phyloP scores from a whole-genome alignment of 192 early-diverging fungal genomes.

The Blastocladiella britannica region DNA sequence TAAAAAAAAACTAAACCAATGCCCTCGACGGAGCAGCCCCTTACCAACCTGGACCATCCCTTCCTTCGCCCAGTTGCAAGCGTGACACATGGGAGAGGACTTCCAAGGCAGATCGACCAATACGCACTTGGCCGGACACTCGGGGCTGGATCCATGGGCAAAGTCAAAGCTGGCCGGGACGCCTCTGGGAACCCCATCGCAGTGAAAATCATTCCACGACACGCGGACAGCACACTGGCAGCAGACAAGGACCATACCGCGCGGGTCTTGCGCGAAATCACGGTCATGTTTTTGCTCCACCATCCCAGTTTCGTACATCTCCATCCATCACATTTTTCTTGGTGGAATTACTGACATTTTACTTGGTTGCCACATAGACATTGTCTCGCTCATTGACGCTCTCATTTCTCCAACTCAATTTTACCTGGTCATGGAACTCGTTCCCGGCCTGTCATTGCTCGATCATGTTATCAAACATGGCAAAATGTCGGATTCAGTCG shows the following conservation, averaged over 20 bases:
- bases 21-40: too few relatives aligned
- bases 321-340: too few relatives aligned
- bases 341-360: too few relatives aligned
- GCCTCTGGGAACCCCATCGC: not conserved
- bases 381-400: constrained; percentile 27
- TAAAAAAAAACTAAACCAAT: too few relatives aligned
- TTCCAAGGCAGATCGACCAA: not conserved
- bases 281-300: not conserved
- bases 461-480: constrained; percentile 31
- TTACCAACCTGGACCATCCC: too few relatives aligned
- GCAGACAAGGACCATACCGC: not conserved
- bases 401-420: constrained; percentile 15
- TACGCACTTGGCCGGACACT: not conserved
- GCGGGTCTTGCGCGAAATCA: not conserved
- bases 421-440: constrained; percentile 27
- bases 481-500: too few relatives aligned
- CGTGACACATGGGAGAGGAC: not conserved
- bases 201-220: not conserved
- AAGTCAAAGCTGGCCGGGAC: not conserved
- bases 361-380: constrained; percentile 35
- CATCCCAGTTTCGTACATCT: too few relatives aligned
- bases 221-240: too few relatives aligned
- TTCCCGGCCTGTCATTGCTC: constrained; percentile 22
- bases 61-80: too few relatives aligned
- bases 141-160: not conserved